Base-by-base conservation (phyloP, 768 basidiomycete genomes). In the Boletellus ananas region DNA sequence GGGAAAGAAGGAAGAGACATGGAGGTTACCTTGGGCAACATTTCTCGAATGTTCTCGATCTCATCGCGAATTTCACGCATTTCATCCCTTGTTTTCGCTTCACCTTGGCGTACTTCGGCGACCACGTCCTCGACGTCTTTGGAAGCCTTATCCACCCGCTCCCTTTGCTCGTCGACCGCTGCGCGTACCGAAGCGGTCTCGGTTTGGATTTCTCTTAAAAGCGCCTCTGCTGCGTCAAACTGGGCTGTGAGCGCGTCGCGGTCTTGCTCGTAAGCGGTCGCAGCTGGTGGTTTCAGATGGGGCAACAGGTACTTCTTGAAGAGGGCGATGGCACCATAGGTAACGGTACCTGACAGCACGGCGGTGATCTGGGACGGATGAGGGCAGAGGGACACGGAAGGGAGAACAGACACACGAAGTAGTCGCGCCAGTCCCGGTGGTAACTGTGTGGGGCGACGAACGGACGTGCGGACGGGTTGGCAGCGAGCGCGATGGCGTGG, bases 401-500 rank as follows among this genome's bases (percentile, higher is more conserved):
- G 43, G 14, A 40, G 35, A 11, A n/a, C 4, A 16, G 12, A 73
- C 90, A 62, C 63, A 94, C 94, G 66, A 98, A 99, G 68, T 95
- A 92, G 70, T 99, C 96, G 50, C 94, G 77, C 96, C 96, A 99
- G 67, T 98, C 95, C 80, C 90, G 84, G 9, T 79, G 81, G 20
- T 70, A 61, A 21, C 69, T 70, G 60, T 71, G 74, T 14, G 71
- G 65, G 54, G 74, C 69, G 47, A 68, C 51, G 61, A 29, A 36
- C 34, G 27, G 52, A 56, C 18, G 62, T 34, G 13, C 45, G 50
- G 49, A 51, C 36, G 66, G 61, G 34, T 46, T 66, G 16, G 81
- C 66, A 0, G 84, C 79, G 63, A 84, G 85, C 51, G 78, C 78
- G 63, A 97, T 67, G 1, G 92, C 94, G 27, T 82, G 74, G 65